These are phyloP conservation scores for Myrica gale DNA, from an alignment of 306 rosid genomes.

Conservation along the genomic window DNA sequence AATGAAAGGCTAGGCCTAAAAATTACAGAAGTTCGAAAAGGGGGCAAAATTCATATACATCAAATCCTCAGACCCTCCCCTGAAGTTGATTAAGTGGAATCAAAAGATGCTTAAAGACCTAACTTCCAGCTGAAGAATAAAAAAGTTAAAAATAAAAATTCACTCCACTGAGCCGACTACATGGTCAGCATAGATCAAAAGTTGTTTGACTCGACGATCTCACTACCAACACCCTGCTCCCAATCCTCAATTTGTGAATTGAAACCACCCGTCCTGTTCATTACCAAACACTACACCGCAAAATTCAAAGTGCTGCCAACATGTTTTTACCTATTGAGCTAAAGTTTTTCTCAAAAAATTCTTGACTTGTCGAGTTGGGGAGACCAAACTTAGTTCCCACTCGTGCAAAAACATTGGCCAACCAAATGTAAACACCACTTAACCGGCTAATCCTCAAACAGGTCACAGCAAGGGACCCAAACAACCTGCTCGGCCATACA, in stretches of 20 bases:
- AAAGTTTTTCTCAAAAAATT: background rate
- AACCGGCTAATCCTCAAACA: background rate
- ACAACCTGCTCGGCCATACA: background rate
- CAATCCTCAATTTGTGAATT: background rate
- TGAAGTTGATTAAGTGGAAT: background rate
- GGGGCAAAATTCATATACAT: background rate
- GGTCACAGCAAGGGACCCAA: background rate
- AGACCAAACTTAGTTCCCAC: background rate
- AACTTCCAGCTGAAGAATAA: background rate
- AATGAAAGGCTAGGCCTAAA: no score
- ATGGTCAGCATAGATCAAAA: background rate
- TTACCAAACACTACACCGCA: background rate
- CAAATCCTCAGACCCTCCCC: background rate
- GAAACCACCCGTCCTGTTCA: background rate
- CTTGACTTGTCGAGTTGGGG: background rate
- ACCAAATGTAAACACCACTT: background rate
- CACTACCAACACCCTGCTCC: background rate
- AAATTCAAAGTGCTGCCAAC: background rate
- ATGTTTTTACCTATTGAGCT: background rate
- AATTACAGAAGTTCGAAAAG: background rate
- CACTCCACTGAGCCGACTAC: background rate
- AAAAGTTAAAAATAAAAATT: background rate
- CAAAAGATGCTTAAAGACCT: background rate
- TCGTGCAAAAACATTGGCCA: background rate
- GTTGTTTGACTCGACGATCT: background rate